Base-by-base conservation (phyloP, 768 basidiomycete genomes). In the Phanerodontia chrysosporium region DNA sequence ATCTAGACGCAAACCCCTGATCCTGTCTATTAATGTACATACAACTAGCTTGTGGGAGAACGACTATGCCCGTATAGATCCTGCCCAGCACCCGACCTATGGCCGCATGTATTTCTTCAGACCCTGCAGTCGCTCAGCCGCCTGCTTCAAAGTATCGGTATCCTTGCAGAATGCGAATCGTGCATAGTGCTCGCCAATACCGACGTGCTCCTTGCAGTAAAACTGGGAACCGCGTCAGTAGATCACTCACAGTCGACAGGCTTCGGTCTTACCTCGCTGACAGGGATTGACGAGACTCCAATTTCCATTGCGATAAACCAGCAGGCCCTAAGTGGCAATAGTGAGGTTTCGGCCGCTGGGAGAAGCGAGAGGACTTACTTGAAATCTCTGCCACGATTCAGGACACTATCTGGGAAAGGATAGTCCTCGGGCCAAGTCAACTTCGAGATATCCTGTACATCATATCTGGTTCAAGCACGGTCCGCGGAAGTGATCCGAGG, bases 91-190 rank as follows among this genome's bases (percentile, higher is more conserved):
- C 24, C 51, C 8, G 3, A n/a, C 46, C 59, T 49, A 53, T 25
- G 32, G 27, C 13, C 35, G 61, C 32, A 87, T 73, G 73, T 81
- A 96, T 57, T 91, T 82, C 67, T 81, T 83, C 63, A 99, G 75
- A 24, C 75, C 76, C 71, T 87, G 80, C 21, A 99, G 75, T n/a
- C 92, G 83, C 67, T 90, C 87, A 24, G 85, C 87, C n/a, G 97
- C 97, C 22, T 75, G 77, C 60, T 76, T 81, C 16, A 99, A 80
- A 0, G 93, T 96, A 44, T 91, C 92, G 21, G 85, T 62, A 66
- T 98, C 96, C 70, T 99, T 99, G 80, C 97, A 98, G 78, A 97
- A 95, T 1, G 95, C 89, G 70, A 98, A 98, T 57, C 93, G 83
- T 22, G 83, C 86, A 68, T 87, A 96, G 49, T 78, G 86, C 72